Base-by-base conservation (phyloP, 169 alveolate genomes). In the Plasmodium gonderi region DNA sequence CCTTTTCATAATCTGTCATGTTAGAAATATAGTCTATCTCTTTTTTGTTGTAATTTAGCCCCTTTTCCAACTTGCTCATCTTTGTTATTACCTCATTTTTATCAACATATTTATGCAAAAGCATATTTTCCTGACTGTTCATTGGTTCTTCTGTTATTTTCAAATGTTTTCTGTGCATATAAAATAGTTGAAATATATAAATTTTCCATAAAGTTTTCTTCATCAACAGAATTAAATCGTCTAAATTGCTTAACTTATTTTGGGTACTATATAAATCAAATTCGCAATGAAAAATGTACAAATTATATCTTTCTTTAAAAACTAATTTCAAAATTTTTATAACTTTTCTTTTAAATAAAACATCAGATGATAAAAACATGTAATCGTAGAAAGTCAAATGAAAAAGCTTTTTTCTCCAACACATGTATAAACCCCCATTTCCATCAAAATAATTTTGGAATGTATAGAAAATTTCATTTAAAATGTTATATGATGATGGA, bases 281-380 rank as follows among this genome's bases (percentile, higher is more conserved):
- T 87, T 87, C 93, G 42, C 79, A 60, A 36, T 51, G 89, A 29
- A 87, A 60, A 60, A 87, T 75, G 68, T 87, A 87, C 72, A 87
- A 77, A 87, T 67, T 64, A 45, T 87, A 87, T 42, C 51, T 76
- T 40, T 79, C 79, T 40, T 87, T 77, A 87, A 75, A 87, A 38
- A 76, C 68, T 76, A 87, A 76, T 87, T 87, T 87, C 69, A 87
- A 20, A 23, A 87, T 40, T 87, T 87, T 87, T 75, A 87, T 76
- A 76, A 87, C 93, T 38, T 87, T 87, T 42, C 93, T 74, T 64
- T 87, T 87, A 60, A 87, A 36, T 31, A 87, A 75, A 20, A 87
- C 60, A 60, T 87, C 93, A 11, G 93, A 87, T 60, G 93, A 76
- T 54, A 87, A 87, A 75, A 60, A 87, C 87, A 87, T 87, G 40